A percentile compares a stretch with the other conserved stretches of the same genome.
Conservation (phyloP, 495 filamentous ascomycete genomes). For the Stereocaulon alpinum region DNA sequence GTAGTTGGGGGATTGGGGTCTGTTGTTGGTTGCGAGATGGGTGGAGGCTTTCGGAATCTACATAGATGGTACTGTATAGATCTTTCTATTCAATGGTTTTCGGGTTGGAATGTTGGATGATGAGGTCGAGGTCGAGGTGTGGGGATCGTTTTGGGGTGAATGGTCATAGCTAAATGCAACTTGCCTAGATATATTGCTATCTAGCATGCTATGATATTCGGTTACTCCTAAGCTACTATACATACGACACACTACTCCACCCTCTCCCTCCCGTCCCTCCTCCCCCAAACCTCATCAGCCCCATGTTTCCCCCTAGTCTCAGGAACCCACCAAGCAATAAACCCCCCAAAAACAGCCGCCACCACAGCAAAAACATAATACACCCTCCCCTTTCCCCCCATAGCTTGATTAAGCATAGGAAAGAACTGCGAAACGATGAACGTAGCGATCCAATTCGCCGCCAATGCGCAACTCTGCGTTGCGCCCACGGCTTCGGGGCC, state of each 20-base stretch:
- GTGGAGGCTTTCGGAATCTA: too few relatives aligned
- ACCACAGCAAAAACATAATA: conserved; percentile 80
- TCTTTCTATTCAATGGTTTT: too few relatives aligned
- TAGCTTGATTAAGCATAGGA: conserved; percentile 64
- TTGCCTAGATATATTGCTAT: too few relatives aligned
- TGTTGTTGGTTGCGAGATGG: too few relatives aligned
- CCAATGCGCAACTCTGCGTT: conserved; percentile 72
- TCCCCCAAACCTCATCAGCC: conserved; percentile 81
- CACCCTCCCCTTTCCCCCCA: conserved; percentile 68
- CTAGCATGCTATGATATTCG: too few relatives aligned
- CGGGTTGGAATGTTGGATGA: too few relatives aligned
- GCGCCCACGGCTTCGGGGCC: conserved; percentile 81
- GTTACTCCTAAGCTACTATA: too few relatives aligned
- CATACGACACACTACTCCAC: conserved; percentile 5
- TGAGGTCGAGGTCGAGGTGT: too few relatives aligned
- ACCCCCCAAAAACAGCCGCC: conserved; percentile 51
- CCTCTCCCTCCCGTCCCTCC: conserved; percentile 24
- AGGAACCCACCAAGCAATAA: conserved; percentile 62
- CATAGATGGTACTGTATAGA: too few relatives aligned
- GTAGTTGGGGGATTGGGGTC: too few relatives aligned
- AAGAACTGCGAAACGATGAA: conserved; percentile 91
- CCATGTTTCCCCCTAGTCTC: conserved; percentile 76
- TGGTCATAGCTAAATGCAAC: too few relatives aligned
- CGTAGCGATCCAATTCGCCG: conserved; percentile 82
- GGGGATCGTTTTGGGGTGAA: too few relatives aligned